phyloP scores from a whole-genome alignment of 1,139 yeast species.

The Hansenula sp. region DNA sequence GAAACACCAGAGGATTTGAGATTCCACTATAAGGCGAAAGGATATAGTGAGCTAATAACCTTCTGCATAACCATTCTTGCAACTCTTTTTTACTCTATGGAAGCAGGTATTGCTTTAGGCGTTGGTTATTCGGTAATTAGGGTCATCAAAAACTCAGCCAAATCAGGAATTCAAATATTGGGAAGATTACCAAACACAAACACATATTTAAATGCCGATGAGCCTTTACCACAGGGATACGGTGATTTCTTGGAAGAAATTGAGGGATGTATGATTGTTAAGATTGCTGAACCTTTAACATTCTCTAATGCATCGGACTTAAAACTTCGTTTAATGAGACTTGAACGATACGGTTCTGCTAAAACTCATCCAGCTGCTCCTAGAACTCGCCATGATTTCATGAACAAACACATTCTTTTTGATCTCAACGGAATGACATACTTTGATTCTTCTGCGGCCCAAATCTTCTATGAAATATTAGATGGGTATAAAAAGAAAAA shows the following conservation, averaged over 20 bases:
- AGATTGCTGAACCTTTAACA: conserved; percentile 88
- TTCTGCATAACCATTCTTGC: conserved; percentile 67
- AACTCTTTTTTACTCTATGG: conserved; percentile 80
- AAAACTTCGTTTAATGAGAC: conserved; percentile 65
- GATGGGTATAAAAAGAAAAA: conserved; percentile 49
- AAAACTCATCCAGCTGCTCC: conserved; percentile 81
- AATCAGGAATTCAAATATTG: conserved; percentile 84
- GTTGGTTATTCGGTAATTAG: conserved; percentile 74
- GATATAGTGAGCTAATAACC: conserved; percentile 74
- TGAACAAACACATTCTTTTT: conserved; percentile 68
- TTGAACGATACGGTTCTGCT: conserved; percentile 83
- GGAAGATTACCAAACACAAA: conserved; percentile 80
- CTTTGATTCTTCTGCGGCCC: conserved; percentile 85
- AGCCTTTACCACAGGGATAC: conserved; percentile 24
- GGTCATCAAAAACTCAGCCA: conserved; percentile 80
- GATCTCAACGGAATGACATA: conserved; percentile 86
- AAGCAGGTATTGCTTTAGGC: conserved; percentile 86
- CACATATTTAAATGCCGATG: conserved; percentile 76
- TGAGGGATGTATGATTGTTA: conserved; percentile 82
- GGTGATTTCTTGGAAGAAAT: conserved; percentile 53
- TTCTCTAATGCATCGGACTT: conserved; percentile 89
- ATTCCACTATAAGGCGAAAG: conserved; percentile 72
- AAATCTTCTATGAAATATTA: conserved; percentile 62
- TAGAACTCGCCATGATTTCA: conserved; percentile 45
- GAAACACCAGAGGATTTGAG: conserved; percentile 81